Percentiles rank a stretch among this genome's conserved stretches.
These are phyloP conservation scores for Rhizopogon salebrosus DNA, from an alignment of 768 basidiomycete species.

Conservation along the genomic window DNA sequence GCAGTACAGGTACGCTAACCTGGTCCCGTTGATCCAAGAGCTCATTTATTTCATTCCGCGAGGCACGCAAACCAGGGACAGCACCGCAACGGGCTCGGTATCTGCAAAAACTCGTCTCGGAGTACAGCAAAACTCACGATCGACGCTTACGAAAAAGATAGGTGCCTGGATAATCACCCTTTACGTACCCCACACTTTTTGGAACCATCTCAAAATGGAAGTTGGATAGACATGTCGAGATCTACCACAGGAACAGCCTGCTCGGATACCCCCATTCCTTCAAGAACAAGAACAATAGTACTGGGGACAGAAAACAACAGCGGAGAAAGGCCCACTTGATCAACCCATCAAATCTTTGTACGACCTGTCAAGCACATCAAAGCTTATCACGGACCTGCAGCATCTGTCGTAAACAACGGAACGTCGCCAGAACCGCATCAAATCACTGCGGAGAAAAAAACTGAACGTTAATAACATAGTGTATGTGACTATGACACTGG, in stretches of 20 bases:
- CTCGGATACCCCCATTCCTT: background rate
- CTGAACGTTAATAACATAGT: background rate
- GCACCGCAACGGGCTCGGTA: background rate
- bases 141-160: background rate
- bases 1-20: background rate
- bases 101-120: background rate
- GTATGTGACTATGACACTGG: too few species aligned
- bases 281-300: too few species aligned
- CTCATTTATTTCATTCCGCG: slow-evolving; percentile 1
- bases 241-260: background rate
- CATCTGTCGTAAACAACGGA: background rate
- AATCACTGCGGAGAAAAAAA: background rate
- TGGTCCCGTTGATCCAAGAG: background rate
- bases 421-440: background rate
- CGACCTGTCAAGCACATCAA: background rate
- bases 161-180: slow-evolving; percentile 3
- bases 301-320: too few species aligned
- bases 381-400: background rate
- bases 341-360: background rate
- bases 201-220: background rate
- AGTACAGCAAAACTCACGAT: background rate
- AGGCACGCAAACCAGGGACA: slow-evolving; percentile 2
- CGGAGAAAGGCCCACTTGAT: background rate
- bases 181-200: background rate
- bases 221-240: background rate